Evolutionary conservation across 164 flowering plant species (phyloP).

Genomic region (Nymphaea thermarum): DNA sequence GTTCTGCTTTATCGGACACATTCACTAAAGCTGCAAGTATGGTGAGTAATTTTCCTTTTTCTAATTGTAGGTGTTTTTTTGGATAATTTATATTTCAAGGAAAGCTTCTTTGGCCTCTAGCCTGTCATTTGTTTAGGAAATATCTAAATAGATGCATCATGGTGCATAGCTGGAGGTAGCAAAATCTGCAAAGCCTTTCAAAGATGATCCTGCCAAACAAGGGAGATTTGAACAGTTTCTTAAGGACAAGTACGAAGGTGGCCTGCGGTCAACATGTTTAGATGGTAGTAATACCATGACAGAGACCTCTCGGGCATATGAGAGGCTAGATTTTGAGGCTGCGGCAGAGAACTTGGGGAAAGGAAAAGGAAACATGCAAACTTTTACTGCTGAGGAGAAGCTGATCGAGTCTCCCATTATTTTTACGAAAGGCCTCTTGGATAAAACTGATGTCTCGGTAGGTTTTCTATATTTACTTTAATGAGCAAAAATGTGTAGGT

Average conservation of each 20-base stretch:
- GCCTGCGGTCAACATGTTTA: slow-evolving; percentile 60
- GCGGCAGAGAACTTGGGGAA: slow-evolving; percentile 76
- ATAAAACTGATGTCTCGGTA: not conserved
- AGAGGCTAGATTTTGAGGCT: slow-evolving; percentile 93
- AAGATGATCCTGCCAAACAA: slow-evolving; percentile 78
- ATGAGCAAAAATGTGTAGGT: too few relatives aligned
- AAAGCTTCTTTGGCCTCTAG: not conserved
- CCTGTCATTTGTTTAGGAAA: too few relatives aligned
- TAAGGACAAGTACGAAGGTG: slow-evolving; percentile 84
- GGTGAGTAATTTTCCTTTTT: slow-evolving; percentile 21
- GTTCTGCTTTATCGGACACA: slow-evolving; percentile 65
- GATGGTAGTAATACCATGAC: slow-evolving; percentile 62
- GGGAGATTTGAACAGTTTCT: slow-evolving; percentile 85
- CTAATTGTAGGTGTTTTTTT: too few relatives aligned
- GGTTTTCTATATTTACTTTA: not conserved
- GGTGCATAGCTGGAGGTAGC: slow-evolving; percentile 22
- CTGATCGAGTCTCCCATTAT: not conserved
- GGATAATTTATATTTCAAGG: not conserved
- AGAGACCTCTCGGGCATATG: slow-evolving; percentile 87
- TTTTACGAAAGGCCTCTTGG: too few relatives aligned
- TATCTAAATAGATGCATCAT: too few relatives aligned
- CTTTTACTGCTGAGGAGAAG: not conserved
- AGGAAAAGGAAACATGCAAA: slow-evolving; percentile 21
- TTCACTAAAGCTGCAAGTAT: slow-evolving; percentile 58
- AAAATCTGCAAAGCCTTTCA: slow-evolving; percentile 61